Percentiles rank a stretch among this genome's conserved stretches.
Evolutionary conservation across 2,329 filamentous ascomycete species (phyloP).

Genomic region (Colletotrichum incanum): DNA sequence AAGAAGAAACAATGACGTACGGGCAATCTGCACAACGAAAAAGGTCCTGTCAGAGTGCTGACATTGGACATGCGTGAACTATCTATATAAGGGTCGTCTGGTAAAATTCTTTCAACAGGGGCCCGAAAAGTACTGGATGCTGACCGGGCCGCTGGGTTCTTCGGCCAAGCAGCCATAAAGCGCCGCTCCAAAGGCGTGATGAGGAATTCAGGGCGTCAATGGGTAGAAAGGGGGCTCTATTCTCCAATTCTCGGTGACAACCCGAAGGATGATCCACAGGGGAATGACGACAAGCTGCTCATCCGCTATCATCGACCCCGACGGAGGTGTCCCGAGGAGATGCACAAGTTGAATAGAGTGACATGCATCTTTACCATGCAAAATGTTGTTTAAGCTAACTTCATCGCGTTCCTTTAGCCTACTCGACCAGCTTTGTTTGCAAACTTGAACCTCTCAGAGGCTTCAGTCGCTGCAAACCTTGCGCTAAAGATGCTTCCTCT

Average conservation of each 20-base stretch:
- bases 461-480: neutral
- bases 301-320: neutral
- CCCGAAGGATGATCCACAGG: conserved; percentile 8
- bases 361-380: neutral
- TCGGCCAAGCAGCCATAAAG: conserved; percentile 3
- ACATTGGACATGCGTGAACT: neutral
- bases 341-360: neutral
- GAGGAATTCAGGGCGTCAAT: neutral
- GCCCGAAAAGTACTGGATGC: neutral
- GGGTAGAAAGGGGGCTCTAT: conserved; percentile 1
- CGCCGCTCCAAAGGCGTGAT: conserved; percentile 4
- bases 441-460: neutral
- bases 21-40: neutral
- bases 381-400: neutral
- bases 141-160: neutral
- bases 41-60: neutral
- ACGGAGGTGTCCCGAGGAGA: conserved; percentile 2
- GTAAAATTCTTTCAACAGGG: conserved; percentile 10
- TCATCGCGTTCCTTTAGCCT: neutral
- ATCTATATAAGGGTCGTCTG: conserved; percentile 3
- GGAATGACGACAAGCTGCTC: conserved; percentile 5
- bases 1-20: neutral
- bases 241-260: conserved; percentile 27
- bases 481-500: too few relatives aligned
- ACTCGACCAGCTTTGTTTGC: neutral